A percentile compares a stretch with the other conserved stretches of the same genome.
Conservation (phyloP, 805 yeast species). For the Candida caryicola region DNA sequence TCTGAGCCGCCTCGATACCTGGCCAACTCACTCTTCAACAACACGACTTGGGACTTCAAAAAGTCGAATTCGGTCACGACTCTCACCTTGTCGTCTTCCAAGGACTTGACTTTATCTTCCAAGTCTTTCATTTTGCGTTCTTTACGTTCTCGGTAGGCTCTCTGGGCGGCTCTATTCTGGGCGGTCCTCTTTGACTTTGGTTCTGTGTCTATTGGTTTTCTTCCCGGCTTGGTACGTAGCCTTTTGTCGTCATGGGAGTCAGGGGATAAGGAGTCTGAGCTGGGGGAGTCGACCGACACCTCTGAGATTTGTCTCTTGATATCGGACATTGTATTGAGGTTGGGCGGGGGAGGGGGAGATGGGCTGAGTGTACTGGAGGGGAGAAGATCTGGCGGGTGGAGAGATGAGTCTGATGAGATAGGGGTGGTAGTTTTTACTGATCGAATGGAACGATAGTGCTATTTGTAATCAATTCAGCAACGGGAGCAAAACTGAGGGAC, state of each 20-base stretch:
- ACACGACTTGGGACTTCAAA: slow-evolving; percentile 70
- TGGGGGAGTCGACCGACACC: slow-evolving; percentile 7
- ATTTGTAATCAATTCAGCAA: no score
- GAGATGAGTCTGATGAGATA: no score
- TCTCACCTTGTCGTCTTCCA: slow-evolving; percentile 70
- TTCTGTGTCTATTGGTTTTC: slow-evolving; percentile 75
- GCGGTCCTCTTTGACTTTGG: slow-evolving; percentile 91
- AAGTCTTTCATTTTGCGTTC: slow-evolving; percentile 82
- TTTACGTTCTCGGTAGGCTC: slow-evolving; percentile 94
- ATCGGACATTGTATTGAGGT: slow-evolving; percentile 30
- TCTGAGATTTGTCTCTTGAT: slow-evolving; percentile 32
- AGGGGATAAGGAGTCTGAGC: slow-evolving; percentile 7
- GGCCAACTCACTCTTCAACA: slow-evolving; percentile 67
- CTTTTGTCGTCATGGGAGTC: slow-evolving; percentile 35
- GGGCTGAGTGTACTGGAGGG: no score
- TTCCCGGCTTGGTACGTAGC: slow-evolving; percentile 61
- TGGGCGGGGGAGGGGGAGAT: no score
- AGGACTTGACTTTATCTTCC: slow-evolving; percentile 68
- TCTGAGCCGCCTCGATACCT: slow-evolving; percentile 48
- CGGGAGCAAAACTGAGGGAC: no score
- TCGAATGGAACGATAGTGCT: no score
- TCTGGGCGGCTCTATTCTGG: slow-evolving; percentile 97
- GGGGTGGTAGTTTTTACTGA: no score
- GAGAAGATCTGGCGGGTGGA: no score
- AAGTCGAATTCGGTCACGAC: slow-evolving; percentile 71